phyloP scores from a whole-genome alignment of 1,284 basidiomycete species.

The Naganishia sp. region DNA sequence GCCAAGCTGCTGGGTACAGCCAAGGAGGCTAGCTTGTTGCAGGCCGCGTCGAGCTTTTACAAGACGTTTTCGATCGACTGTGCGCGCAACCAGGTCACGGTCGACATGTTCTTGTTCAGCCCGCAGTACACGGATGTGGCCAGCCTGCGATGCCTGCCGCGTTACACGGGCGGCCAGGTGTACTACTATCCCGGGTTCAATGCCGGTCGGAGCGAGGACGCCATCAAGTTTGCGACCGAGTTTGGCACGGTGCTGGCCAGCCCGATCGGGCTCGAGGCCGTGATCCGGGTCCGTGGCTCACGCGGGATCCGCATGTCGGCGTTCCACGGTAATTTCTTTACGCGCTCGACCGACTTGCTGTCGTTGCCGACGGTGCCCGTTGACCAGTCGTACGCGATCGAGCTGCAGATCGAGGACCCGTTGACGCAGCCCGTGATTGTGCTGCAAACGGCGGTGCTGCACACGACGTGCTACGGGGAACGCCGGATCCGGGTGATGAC shows the following conservation, averaged over 20 bases:
- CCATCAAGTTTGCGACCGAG: constrained; percentile 96
- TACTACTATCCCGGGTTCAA: constrained; percentile 99
- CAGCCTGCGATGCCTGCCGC: constrained; percentile 84
- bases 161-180: constrained; percentile 97
- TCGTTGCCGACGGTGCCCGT: constrained; percentile 95
- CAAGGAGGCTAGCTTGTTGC: constrained; percentile 87
- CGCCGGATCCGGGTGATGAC: constrained; percentile 95
- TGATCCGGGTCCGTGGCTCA: constrained; percentile 95
- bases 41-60: constrained; percentile 90
- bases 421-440: constrained; percentile 91
- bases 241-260: constrained; percentile 89
- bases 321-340: constrained; percentile 99
- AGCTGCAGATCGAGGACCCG: constrained; percentile 95
- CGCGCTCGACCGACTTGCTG: constrained; percentile 93
- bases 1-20: constrained; percentile 91
- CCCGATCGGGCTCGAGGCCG: constrained; percentile 95
- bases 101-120: constrained; percentile 99
- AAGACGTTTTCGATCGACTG: constrained; percentile 99
- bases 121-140: constrained; percentile 94
- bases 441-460: constrained; percentile 91
- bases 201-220: constrained; percentile 88
- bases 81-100: constrained; percentile 92
- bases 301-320: constrained; percentile 92
- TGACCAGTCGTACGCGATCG: constrained; percentile 96
- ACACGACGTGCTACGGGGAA: constrained; percentile 95